These are phyloP conservation scores for Suzukiozyma palmioleophila DNA, from an alignment of 1,139 yeast genomes.

Conservation along the genomic window DNA sequence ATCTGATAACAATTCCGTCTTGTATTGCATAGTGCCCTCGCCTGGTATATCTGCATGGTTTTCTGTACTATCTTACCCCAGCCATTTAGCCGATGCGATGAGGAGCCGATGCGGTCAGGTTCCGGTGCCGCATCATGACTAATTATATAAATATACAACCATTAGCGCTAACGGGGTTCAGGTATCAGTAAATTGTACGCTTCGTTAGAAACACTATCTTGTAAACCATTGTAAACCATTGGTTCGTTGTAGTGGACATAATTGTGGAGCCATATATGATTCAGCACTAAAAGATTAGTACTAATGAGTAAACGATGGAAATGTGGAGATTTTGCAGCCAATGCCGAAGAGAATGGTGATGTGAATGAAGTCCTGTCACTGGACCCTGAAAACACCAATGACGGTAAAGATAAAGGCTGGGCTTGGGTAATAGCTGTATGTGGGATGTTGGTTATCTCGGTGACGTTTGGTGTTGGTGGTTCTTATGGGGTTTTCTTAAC, in stretches of 20 bases:
- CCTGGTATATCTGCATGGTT: too few relatives aligned
- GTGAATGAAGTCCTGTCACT: too few relatives aligned
- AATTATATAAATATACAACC: background rate
- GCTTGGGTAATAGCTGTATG: conserved; percentile 67
- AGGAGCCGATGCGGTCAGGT: background rate
- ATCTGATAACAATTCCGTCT: too few relatives aligned
- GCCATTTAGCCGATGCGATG: background rate
- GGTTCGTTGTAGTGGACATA: too few relatives aligned
- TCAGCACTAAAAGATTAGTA: too few relatives aligned
- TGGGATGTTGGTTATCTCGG: conserved; percentile 42
- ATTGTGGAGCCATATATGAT: too few relatives aligned
- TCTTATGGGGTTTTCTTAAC: conserved; percentile 66
- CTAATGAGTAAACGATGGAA: too few relatives aligned
- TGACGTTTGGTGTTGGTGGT: conserved; percentile 75
- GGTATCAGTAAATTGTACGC: too few relatives aligned
- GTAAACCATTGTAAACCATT: too few relatives aligned
- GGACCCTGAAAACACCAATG: background rate
- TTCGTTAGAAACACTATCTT: too few relatives aligned
- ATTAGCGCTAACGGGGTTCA: too few relatives aligned
- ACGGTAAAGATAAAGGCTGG: conserved; percentile 59
- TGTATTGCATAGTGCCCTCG: too few relatives aligned
- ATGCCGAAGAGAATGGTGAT: conserved; percentile 1
- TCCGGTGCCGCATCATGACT: conserved; percentile 4
- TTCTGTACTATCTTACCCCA: background rate
- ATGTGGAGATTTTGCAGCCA: conserved; percentile 1